phyloP scores from a whole-genome alignment of 495 filamentous ascomycete species.

The Daldinia decipiens region DNA sequence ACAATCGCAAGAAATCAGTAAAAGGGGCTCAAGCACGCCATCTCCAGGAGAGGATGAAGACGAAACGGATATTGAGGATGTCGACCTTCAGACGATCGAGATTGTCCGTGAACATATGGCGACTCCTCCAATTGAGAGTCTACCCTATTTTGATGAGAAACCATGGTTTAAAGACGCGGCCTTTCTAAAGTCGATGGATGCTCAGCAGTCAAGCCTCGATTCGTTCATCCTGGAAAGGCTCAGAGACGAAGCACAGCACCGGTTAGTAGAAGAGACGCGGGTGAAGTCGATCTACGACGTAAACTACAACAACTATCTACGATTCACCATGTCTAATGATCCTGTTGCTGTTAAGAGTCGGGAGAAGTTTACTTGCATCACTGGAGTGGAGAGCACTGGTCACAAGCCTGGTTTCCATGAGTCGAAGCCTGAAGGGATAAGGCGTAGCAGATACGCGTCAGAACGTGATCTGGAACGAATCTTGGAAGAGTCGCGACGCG shows the following conservation, averaged over 20 bases:
- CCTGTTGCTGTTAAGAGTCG: conserved; percentile 58
- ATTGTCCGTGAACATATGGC: conserved; percentile 57
- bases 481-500: conserved; percentile 78
- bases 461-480: conserved; percentile 82
- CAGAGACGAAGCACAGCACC: conserved; percentile 33
- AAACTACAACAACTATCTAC: conserved; percentile 59
- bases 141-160: conserved; percentile 55
- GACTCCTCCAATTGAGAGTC: conserved; percentile 60
- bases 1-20: conserved; percentile 43
- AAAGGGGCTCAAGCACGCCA: conserved; percentile 44
- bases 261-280: conserved; percentile 46
- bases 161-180: conserved; percentile 56
- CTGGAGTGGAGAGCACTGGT: conserved; percentile 37
- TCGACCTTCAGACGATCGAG: conserved; percentile 62
- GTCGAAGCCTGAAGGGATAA: conserved; percentile 68
- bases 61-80: conserved; percentile 71
- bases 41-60: conserved; percentile 56
- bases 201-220: conserved; percentile 44
- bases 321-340: conserved; percentile 64
- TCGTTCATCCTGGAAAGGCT: conserved; percentile 50
- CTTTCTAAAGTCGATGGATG: conserved; percentile 47
- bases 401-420: conserved; percentile 58
- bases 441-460: conserved; percentile 67
- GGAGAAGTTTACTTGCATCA: conserved; percentile 51
- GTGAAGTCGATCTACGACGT: conserved; percentile 48